Evolutionary conservation across 257 asterid genomes (phyloP).

Genomic region (Nicotiana attenuata): DNA sequence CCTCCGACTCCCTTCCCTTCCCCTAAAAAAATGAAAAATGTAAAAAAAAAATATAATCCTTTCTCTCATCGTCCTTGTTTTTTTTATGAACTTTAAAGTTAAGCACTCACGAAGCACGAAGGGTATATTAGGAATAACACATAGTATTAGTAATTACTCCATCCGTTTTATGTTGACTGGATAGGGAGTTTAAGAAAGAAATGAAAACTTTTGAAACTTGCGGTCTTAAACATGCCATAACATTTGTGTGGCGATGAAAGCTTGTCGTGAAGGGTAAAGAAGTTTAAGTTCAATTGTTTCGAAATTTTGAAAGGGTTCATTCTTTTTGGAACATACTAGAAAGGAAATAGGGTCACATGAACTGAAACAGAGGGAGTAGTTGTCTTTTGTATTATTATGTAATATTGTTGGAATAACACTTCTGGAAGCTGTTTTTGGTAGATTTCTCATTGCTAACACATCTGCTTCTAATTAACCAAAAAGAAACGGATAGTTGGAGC

Average conservation of each 20-base stretch:
- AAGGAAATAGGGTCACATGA: no score
- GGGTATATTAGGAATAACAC: neutral
- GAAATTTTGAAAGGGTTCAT: no score
- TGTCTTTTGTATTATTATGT: neutral
- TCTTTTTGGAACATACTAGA: no score
- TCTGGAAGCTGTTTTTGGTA: neutral
- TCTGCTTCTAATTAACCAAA: neutral
- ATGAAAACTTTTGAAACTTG: no score
- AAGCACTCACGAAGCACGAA: neutral
- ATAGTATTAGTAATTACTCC: neutral
- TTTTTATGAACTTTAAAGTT: neutral
- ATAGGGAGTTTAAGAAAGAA: no score
- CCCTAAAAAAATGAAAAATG: no score
- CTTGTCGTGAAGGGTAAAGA: no score
- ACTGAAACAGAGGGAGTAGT: neutral
- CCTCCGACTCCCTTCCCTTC: no score
- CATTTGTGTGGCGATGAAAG: no score
- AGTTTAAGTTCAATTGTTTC: no score
- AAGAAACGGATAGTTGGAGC: neutral
- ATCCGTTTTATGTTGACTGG: no score
- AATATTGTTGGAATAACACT: neutral
- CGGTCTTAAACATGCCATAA: no score
- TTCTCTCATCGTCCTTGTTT: neutral
- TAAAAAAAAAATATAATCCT: neutral
- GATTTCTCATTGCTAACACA: neutral